Base-by-base conservation (phyloP, 1,284 basidiomycete species). In the Trichosporon asahii region DNA sequence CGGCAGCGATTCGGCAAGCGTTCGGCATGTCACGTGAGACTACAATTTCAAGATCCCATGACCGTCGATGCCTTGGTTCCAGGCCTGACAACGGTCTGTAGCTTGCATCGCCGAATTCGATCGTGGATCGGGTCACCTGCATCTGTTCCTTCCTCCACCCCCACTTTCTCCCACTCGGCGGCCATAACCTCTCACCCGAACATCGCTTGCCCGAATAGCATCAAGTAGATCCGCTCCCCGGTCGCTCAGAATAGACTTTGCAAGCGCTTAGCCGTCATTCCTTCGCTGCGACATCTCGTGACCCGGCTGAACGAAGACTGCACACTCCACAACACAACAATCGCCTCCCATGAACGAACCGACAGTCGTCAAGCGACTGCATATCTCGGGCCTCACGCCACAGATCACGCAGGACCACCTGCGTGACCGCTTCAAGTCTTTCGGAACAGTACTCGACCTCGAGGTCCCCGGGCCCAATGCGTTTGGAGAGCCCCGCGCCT, bases 361-460 rank as follows among this genome's bases (percentile, higher is more conserved):
- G 29, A 69, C 70, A 3, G 66, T 81, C 40, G 77, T 76, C 2
- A 80, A 79, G 66, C 74, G 82, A 53, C 75, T 84, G 8, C 82
- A 84, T 70, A 73, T 84, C 21, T 78, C 76, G 25, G 82, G 82
- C n/a, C 71, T 84, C 18, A 83, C 79, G 18, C 79, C 81, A 2
- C 69, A 71, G 21, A 82, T 84, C 21, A 82, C 81, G 2, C 66
- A 78, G 0, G 68, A 74, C 9, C 82, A 84, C 64, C 71, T 84
- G 67, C 76, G 75, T 68, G 82, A 83, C 66, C 75, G 82, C n/a
- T 84, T 84, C 72, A 74, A 73, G 37, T 76, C 76, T 25, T 84
- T 80, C 65, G 82, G 82, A 2, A 75, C 69, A 5, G 82, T 84
- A 2, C 65, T 68, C 2, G 70, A 76, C 14, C 77, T 84, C n/a